A percentile compares a stretch with the other conserved stretches of the same genome.
phyloP scores from a whole-genome alignment of 495 filamentous ascomycete genomes.

The Neurospora sp. region DNA sequence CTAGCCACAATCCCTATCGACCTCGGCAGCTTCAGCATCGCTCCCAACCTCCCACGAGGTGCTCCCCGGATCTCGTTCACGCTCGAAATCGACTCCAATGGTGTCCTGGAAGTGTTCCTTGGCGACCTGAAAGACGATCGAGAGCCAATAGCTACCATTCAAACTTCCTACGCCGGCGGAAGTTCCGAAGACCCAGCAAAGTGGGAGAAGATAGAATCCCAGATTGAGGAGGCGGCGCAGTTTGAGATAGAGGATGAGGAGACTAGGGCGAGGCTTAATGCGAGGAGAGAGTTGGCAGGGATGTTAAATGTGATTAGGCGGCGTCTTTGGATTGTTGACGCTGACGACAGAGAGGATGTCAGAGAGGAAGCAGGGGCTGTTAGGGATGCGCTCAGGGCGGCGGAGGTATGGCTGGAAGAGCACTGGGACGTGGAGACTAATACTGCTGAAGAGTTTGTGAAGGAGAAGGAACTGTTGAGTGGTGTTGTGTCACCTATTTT shows the following conservation, averaged over 20 bases:
- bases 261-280: conserved; percentile 73
- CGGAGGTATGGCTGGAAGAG: conserved; percentile 85
- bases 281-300: conserved; percentile 85
- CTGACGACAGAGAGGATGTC: not conserved
- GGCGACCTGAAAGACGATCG: conserved; percentile 90
- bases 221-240: conserved; percentile 87
- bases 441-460: conserved; percentile 80
- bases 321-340: conserved; percentile 50
- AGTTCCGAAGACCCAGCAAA: conserved; percentile 84
- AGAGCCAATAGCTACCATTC: not conserved
- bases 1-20: conserved; percentile 74
- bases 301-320: conserved; percentile 92
- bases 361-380: conserved; percentile 27
- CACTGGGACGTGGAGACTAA: conserved; percentile 59
- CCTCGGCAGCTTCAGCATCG: conserved; percentile 59
- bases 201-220: conserved; percentile 86
- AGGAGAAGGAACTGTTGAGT: conserved; percentile 86
- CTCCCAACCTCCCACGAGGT: conserved; percentile 62
- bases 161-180: conserved; percentile 48
- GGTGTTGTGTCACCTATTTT: not conserved
- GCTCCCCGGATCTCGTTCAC: conserved; percentile 90
- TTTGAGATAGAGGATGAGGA: conserved; percentile 94
- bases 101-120: conserved; percentile 86
- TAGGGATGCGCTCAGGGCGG: conserved; percentile 83
- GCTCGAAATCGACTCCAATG: conserved; percentile 66